Evolutionary conservation across 805 yeast genomes (phyloP).

Genomic region (Candida orba): DNA sequence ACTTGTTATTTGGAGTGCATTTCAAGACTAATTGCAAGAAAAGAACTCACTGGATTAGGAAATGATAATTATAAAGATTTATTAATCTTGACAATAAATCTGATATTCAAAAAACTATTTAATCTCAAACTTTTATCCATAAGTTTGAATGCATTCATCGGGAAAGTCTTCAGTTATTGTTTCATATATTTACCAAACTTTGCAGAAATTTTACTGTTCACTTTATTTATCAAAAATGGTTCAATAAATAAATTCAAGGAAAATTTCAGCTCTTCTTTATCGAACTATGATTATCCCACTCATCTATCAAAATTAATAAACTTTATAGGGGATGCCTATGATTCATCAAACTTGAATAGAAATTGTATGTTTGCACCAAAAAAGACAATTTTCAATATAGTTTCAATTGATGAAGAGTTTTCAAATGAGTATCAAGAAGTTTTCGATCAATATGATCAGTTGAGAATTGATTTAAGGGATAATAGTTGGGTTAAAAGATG

Average conservation of each 20-base stretch:
- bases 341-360: conserved; percentile 16
- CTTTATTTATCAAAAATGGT: conserved; percentile 46
- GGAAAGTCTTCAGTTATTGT: conserved; percentile 53
- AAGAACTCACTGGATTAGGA: conserved; percentile 20
- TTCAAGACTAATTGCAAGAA: conserved; percentile 24
- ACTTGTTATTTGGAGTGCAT: conserved; percentile 28
- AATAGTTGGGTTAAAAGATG: conserved; percentile 53
- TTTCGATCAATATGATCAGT: conserved; percentile 24
- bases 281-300: neutral
- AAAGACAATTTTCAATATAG: conserved; percentile 17
- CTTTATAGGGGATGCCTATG: conserved; percentile 11
- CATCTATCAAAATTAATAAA: conserved; percentile 11
- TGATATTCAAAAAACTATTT: conserved; percentile 12
- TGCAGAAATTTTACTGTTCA: conserved; percentile 45
- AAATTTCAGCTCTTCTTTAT: neutral
- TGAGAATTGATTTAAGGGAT: conserved; percentile 43
- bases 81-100: conserved; percentile 4
- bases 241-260: conserved; percentile 27
- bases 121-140: conserved; percentile 13
- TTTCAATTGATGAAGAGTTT: conserved; percentile 24
- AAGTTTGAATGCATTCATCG: conserved; percentile 38
- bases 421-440: conserved; percentile 1
- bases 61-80: conserved; percentile 5
- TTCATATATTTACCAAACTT: conserved; percentile 43
- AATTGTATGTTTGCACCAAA: conserved; percentile 35